Conservation (phyloP, 2,329 filamentous ascomycete species). For the Coniella lustricola region DNA sequence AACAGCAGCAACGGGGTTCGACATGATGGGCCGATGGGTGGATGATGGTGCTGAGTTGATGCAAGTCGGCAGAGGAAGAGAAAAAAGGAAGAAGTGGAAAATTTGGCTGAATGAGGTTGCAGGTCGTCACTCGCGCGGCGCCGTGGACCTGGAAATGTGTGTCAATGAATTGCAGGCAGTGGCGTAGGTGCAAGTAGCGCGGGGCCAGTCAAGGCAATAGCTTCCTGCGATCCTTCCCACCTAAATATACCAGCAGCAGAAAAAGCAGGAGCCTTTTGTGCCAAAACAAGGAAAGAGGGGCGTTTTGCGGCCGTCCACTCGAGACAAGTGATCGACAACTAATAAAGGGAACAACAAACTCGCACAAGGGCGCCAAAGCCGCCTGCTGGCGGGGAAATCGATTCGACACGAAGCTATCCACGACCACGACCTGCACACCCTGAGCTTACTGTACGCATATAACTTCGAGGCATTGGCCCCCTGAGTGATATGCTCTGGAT, state of each 20-base stretch:
- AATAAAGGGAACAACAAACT: neutral
- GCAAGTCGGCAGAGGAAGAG: neutral
- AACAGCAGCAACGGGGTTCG: slow-evolving; percentile 28
- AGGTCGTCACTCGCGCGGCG: too few relatives aligned
- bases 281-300: neutral
- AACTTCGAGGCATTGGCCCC: neutral
- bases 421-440: slow-evolving; percentile 5
- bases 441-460: neutral
- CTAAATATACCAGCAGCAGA: neutral
- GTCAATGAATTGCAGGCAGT: neutral
- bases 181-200: neutral
- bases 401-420: slow-evolving; percentile 7
- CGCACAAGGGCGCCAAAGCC: neutral
- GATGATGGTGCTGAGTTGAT: too few relatives aligned
- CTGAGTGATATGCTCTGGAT: too few relatives aligned
- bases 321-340: too few relatives aligned
- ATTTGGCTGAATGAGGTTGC: neutral
- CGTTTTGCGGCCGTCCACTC: neutral
- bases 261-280: too few relatives aligned
- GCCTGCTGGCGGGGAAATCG: neutral
- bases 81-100: neutral
- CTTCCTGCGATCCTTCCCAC: neutral
- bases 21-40: slow-evolving; percentile 8
- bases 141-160: neutral
- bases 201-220: neutral